Base-by-base conservation (phyloP, 495 filamentous ascomycete species). In the Hyphodiscus hymeniophilus region DNA sequence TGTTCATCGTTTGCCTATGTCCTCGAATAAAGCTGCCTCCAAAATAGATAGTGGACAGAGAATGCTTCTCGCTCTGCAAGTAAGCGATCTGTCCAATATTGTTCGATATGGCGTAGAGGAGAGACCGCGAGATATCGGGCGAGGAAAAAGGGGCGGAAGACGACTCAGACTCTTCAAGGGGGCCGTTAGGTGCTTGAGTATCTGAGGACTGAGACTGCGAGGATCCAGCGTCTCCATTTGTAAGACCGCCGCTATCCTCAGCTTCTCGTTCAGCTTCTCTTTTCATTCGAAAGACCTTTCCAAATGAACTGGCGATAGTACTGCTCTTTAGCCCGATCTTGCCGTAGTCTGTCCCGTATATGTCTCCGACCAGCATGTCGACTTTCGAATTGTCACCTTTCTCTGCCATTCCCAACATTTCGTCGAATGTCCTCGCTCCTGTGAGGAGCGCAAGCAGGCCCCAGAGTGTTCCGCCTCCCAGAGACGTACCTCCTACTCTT, bases 71-170 rank as follows among this genome's bases (percentile, higher is more conserved):
- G 24, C 87, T 90, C 58, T 95, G 89, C 18, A 98, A 71, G 63
- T 94, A 96, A 31, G 92, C 87, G 51, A 98, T 95, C 71, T 98
- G 92, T 11, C 92, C 92, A 45, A 98, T 96, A 66, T 98, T 98
- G 66, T 98, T 97, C 64, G 87, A 75, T 38, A 79, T 73, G 33
- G 90, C 89, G 63, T 94, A 95, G 3, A 95, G 74, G 33, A 95
- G 70, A 10, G 74, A 73, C 0, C 73, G 66, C 1, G 73, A 75
- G 31, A 79, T 67, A 53, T 79, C 75, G 48, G 71, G 60, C 32
- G 62, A 54, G 17, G 65, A 64, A 44, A 75, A 78, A 26, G 66
- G 70, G 13, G 38, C 30, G 10, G 28, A 13, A 16, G 39, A 26
- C 0, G 51, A 32, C 17, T 44, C 38, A 3, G 32, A 22, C 2